These are phyloP conservation scores for Panicum miliaceum DNA, from an alignment of 176 grass and related monocot genomes.

Conservation along the genomic window DNA sequence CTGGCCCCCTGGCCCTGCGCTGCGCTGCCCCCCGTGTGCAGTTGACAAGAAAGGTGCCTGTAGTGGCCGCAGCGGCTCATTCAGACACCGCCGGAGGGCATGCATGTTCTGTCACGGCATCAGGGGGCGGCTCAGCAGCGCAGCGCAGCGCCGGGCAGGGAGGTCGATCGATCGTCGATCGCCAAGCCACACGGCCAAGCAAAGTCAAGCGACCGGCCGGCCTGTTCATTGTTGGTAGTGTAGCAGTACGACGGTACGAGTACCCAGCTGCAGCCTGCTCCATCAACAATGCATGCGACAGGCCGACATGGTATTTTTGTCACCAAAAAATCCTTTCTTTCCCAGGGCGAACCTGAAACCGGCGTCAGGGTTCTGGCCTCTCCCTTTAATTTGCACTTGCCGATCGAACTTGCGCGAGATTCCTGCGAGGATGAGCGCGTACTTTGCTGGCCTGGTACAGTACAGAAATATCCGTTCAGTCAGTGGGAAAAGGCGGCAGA, in stretches of 20 bases:
- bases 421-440: neutral
- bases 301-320: no score
- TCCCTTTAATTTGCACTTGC: neutral
- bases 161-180: neutral
- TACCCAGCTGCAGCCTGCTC: no score
- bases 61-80: conserved; percentile 45
- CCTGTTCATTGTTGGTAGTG: no score
- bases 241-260: no score
- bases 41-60: conserved; percentile 57
- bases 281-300: no score
- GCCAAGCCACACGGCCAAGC: neutral
- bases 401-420: neutral
- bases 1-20: neutral
- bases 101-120: conserved; percentile 31
- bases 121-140: neutral
- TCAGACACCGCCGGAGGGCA: conserved; percentile 34
- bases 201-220: no score
- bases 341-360: no score
- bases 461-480: neutral
- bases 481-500: neutral
- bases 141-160: neutral
- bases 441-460: neutral
- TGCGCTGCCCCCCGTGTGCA: neutral
- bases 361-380: no score
- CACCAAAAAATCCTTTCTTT: no score